These are phyloP conservation scores for Baorangia bicolor DNA, from an alignment of 768 basidiomycete species.

Conservation along the genomic window DNA sequence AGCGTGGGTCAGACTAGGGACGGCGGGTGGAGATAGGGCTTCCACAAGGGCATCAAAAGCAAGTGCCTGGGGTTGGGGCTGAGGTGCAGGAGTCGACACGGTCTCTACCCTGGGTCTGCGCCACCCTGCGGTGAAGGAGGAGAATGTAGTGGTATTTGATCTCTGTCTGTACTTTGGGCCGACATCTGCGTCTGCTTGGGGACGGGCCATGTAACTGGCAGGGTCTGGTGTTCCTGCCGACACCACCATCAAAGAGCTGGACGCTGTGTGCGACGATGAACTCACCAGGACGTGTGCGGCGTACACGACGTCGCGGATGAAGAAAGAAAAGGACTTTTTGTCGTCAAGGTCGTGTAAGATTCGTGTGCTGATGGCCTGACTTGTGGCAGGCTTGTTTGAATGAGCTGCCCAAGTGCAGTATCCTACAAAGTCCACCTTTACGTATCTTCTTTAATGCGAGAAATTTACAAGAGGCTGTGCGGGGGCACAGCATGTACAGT, in stretches of 20 bases:
- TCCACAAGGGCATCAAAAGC: slow-evolving; percentile 49
- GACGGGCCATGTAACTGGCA: slow-evolving; percentile 29
- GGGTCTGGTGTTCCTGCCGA: slow-evolving; percentile 14
- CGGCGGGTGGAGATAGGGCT: slow-evolving; percentile 48
- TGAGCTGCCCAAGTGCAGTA: slow-evolving; percentile 1
- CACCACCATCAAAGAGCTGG: slow-evolving; percentile 1
- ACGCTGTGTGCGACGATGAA: not conserved
- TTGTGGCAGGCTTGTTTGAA: not conserved
- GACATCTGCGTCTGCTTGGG: slow-evolving; percentile 33
- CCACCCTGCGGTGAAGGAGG: slow-evolving; percentile 39
- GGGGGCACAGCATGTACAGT: too few relatives aligned
- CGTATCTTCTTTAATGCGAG: too few relatives aligned
- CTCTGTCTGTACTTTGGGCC: slow-evolving; percentile 36
- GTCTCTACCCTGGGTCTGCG: slow-evolving; percentile 35
- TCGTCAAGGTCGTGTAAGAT: slow-evolving; percentile 19
- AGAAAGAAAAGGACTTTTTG: not conserved
- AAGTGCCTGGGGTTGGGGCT: slow-evolving; percentile 25
- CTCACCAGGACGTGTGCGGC: slow-evolving; percentile 13
- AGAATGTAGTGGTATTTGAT: slow-evolving; percentile 44
- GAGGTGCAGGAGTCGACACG: slow-evolving; percentile 24
- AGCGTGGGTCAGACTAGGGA: slow-evolving; percentile 66
- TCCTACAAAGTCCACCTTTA: slow-evolving; percentile 11
- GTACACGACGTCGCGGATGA: slow-evolving; percentile 11
- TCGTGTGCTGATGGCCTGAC: slow-evolving; percentile 7
- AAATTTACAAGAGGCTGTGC: too few relatives aligned